Evolutionary conservation across 164 flowering plant genomes (phyloP).

Genomic region (Berberis vulgaris): DNA sequence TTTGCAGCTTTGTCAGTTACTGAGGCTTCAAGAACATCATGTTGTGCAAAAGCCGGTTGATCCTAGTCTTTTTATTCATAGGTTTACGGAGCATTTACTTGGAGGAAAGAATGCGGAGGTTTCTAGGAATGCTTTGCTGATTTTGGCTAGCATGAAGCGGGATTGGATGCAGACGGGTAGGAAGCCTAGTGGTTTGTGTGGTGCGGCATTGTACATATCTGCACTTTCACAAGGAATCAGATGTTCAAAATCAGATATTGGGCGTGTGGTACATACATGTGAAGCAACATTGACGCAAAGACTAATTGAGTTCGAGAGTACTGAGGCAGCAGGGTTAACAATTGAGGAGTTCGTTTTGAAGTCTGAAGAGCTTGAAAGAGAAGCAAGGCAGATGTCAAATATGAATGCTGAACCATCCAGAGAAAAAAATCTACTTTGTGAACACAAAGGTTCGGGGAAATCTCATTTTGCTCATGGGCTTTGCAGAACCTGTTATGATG

Average conservation of each 20-base stretch:
- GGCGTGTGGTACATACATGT: conserved; percentile 61
- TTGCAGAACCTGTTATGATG: not conserved
- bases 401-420: not conserved
- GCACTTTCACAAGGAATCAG: conserved; percentile 71
- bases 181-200: conserved; percentile 93
- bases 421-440: not conserved
- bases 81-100: conserved; percentile 47
- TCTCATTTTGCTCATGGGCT: not conserved
- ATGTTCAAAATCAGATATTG: conserved; percentile 40
- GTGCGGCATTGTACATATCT: conserved; percentile 86
- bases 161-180: conserved; percentile 99
- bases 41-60: conserved; percentile 74
- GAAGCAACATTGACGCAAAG: conserved; percentile 85
- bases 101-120: conserved; percentile 31
- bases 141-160: conserved; percentile 87
- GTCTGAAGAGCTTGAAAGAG: not conserved
- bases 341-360: not conserved
- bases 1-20: conserved; percentile 73
- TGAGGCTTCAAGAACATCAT: conserved; percentile 59
- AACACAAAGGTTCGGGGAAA: not conserved
- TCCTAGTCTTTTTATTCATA: conserved; percentile 80
- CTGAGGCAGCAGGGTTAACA: conserved; percentile 76
- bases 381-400: not conserved
- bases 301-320: conserved; percentile 81
- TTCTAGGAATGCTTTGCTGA: conserved; percentile 50